Evolutionary conservation across 768 basidiomycete genomes (phyloP).

Genomic region (Phylloporus rhodoxanthus): DNA sequence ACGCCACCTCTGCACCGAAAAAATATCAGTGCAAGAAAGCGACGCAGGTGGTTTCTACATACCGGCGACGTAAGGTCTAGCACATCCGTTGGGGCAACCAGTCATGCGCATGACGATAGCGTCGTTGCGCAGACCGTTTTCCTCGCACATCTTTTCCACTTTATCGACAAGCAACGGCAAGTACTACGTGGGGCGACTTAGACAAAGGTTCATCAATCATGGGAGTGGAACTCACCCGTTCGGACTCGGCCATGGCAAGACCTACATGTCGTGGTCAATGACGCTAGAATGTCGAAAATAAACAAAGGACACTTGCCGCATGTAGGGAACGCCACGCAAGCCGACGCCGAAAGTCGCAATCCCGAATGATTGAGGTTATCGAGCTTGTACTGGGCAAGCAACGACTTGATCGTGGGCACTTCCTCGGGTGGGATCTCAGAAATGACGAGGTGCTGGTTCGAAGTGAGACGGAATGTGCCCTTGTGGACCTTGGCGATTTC

Average conservation of each 20-base stretch:
- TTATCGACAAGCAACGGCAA: slow-evolving; percentile 89
- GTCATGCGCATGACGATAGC: slow-evolving; percentile 99
- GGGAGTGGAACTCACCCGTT: slow-evolving; percentile 42
- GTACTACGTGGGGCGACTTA: slow-evolving; percentile 57
- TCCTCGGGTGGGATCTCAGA: slow-evolving; percentile 76
- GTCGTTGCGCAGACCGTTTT: slow-evolving; percentile 88
- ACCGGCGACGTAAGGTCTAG: slow-evolving; percentile 89
- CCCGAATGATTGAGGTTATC: slow-evolving; percentile 80
- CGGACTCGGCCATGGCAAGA: slow-evolving; percentile 76
- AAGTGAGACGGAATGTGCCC: slow-evolving; percentile 87
- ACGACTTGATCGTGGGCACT: slow-evolving; percentile 65
- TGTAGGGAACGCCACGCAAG: slow-evolving; percentile 97
- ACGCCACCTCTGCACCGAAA: slow-evolving; percentile 69
- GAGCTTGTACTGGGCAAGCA: slow-evolving; percentile 81
- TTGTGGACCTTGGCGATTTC: slow-evolving; percentile 95
- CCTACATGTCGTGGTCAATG: slow-evolving; percentile 29
- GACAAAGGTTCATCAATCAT: slow-evolving; percentile 7
- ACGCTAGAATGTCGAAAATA: background rate
- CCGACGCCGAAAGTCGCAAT: slow-evolving; percentile 82
- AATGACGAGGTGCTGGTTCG: slow-evolving; percentile 91
- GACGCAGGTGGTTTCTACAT: slow-evolving; percentile 13
- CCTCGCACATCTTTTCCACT: slow-evolving; percentile 91
- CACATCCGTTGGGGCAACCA: slow-evolving; percentile 92
- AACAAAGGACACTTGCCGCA: slow-evolving; percentile 47
- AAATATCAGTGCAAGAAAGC: background rate